Percentiles rank a stretch among this genome's conserved stretches.
phyloP scores from a whole-genome alignment of 371 early-diverging fungal genomes.

The Gilbertella persicaria region DNA sequence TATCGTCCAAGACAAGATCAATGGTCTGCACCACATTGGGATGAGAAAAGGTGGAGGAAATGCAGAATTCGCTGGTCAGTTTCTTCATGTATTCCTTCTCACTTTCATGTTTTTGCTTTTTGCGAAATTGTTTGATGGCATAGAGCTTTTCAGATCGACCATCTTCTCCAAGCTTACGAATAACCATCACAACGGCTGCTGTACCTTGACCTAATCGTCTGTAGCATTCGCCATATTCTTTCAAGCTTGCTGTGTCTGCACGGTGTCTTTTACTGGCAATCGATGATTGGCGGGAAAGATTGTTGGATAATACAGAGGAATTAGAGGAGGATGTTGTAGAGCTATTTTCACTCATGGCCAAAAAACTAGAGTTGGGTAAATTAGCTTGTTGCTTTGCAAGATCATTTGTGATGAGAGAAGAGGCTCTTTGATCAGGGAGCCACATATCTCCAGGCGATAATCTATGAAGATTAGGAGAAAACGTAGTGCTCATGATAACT shows the following conservation, averaged over 20 bases:
- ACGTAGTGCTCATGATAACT: constrained; percentile 7
- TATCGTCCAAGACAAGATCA: constrained; percentile 91
- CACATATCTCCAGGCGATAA: constrained; percentile 29
- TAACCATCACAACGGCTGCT: constrained; percentile 87
- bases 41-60: constrained; percentile 81
- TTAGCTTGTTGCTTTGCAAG: constrained; percentile 23
- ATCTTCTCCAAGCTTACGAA: constrained; percentile 63
- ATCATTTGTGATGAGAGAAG: constrained; percentile 18
- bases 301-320: constrained; percentile 15
- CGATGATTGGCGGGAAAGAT: constrained; percentile 17
- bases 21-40: constrained; percentile 86
- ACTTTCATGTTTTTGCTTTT: constrained; percentile 78
- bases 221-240: constrained; percentile 83
- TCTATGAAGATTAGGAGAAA: constrained; percentile 18
- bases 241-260: constrained; percentile 36
- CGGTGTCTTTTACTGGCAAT: constrained; percentile 14
- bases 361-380: constrained; percentile 5
- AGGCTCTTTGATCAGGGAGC: constrained; percentile 22
- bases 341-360: constrained; percentile 15
- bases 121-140: constrained; percentile 93
- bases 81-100: constrained; percentile 91
- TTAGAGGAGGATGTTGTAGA: constrained; percentile 22
- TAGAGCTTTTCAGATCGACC: constrained; percentile 67
- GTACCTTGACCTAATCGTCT: constrained; percentile 87
- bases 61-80: constrained; percentile 91